These are phyloP conservation scores for Cryphonectria carpinicola DNA, from an alignment of 2,329 filamentous ascomycete species.

Conservation along the genomic window DNA sequence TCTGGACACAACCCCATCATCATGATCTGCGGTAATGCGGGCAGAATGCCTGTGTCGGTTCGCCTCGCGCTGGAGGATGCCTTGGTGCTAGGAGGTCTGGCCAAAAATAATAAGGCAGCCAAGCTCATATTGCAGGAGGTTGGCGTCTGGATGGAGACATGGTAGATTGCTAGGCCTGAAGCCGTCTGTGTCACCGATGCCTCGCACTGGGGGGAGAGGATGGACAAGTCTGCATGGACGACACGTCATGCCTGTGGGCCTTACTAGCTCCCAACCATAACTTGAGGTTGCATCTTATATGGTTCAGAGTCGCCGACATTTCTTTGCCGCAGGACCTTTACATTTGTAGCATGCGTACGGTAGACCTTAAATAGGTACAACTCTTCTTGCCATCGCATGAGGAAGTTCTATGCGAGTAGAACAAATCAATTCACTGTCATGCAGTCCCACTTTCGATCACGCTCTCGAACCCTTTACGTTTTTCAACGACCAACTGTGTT, in stretches of 20 bases:
- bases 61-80: slow-evolving; percentile 55
- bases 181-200: not conserved
- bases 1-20: slow-evolving; percentile 47
- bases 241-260: not conserved
- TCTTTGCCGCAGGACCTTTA: not conserved
- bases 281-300: not conserved
- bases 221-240: not conserved
- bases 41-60: slow-evolving; percentile 62
- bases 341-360: not conserved
- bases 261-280: not conserved
- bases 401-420: not conserved
- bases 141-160: slow-evolving; percentile 63
- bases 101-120: slow-evolving; percentile 42
- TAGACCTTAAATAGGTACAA: too few species aligned
- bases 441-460: not conserved
- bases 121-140: slow-evolving; percentile 42
- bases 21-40: slow-evolving; percentile 59
- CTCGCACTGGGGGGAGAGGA: not conserved
- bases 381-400: too few species aligned
- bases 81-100: slow-evolving; percentile 44
- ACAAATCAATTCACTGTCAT: not conserved
- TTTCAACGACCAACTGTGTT: slow-evolving; percentile 6
- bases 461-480: not conserved
- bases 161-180: slow-evolving; percentile 42
- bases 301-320: not conserved